Evolutionary conservation across 2,329 filamentous ascomycete genomes (phyloP), one percentile per base, ranked within the genome.

Genomic region (Clarireedia paspali): DNA sequence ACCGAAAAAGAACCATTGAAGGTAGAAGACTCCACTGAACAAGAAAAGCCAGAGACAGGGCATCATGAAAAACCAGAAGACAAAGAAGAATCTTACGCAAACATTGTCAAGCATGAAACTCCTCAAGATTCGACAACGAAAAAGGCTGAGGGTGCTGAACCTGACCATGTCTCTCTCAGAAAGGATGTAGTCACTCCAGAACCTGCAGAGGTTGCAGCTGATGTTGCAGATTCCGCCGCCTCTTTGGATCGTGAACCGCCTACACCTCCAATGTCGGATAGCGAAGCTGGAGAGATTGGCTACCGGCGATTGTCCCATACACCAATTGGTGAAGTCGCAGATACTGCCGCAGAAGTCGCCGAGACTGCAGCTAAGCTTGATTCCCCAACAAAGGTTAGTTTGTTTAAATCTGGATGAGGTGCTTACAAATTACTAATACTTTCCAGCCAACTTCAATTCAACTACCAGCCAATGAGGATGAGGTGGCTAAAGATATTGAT

Each of bases 311-410:
- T 72, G 36, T 71, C 71, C 3, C 59, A 60, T 5, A 73, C 73
- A 7, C 72, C 73, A 2, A 72, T 73, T 49, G 65, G 69, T 38
- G 67, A 77, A 55, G 72, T 73, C 38, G 70, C 74, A 10, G 64
- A 67, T 6, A 74, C 71, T 12, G 74, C 75, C 6, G 73, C 72
- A 4, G 76, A 79, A 60, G 73, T 75, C 34, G 72, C 73, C 20
- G 70, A 75, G 53, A 69, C 68, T 26, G 74, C 75, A 17, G 65
- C 72, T 56, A 66, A 62, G 4, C 61, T 75, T 60, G 73, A 76
- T 55, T 42, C 53, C 9, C 59, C 65, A 20, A 56, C 54, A 7
- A 24, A 42, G 46, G 58, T 61, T 60, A 30, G 60, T 56, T 10
- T 27, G n/a, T 4, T 23, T 14, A 12, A 27, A 17, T 45, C 12